Evolutionary conservation across 192 early-diverging fungal genomes (phyloP), one percentile per base, ranked within the genome.

Genomic region (Backusella mclennaniae): DNA sequence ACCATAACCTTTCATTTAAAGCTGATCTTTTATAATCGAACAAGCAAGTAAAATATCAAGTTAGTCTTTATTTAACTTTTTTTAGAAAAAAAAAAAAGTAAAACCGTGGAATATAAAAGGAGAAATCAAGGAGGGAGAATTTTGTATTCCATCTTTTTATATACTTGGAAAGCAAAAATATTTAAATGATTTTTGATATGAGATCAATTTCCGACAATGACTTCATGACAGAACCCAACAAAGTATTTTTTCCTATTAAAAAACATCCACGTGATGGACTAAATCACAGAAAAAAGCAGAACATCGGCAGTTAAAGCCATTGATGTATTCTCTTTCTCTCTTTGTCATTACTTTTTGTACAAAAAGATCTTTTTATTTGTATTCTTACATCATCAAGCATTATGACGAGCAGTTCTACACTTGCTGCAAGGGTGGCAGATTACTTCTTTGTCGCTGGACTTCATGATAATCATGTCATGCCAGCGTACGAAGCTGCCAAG

Each of bases 381-480:
- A 36, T 36, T 69, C 0, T 23, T 39, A 41, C 21, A 69, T 38
- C 21, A 67, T n/a, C 9, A 23, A 69, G 11, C 39, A 66, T 66
- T 3, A 67, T 67, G 66, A 39, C 66, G 11, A 67, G 19, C 21
- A 46, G 31, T 21, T 19, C 67, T 26, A 2, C 35, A 33, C 53
- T 67, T 29, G 26, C 66, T 36, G 35, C 68, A 49, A 74, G 78
- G 6, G 8, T 82, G 35, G 80, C 80, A n/a, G 80, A 82, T 19
- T 82, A 82, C 31, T 82, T 82, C 29, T 82, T 77, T 71, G 80
- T 82, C 17, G 73, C 69, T 1, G 80, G 80, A 33, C 69, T 82
- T 15, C 76, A 78, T 41, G 80, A 82, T 41, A 53, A 38, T 2
- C 46, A 82, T 29, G 6, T 82, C 41, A 36, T 82, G 33, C 19